Evolutionary conservation across 2,329 filamentous ascomycete genomes (phyloP), one percentile per base, ranked within the genome.

Genomic region (Verticillium zaregamsianum): DNA sequence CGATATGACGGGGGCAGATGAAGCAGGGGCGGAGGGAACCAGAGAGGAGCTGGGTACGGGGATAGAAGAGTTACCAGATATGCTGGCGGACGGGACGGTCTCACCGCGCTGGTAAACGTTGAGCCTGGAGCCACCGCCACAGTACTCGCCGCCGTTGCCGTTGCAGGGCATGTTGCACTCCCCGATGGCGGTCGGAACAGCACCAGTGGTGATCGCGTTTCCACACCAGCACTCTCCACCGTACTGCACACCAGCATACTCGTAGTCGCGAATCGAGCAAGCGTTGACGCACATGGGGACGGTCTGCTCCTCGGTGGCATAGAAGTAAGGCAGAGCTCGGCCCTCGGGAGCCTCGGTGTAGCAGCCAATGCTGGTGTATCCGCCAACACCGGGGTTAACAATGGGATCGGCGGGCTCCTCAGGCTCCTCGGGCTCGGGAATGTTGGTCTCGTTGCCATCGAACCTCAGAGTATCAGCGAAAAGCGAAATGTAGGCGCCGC

Each of bases 401-500:
- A 67, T 63, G 0, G 74, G 73, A 1, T 61, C 69, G 2, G 65
- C 58, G 1, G 67, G 66, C 1, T 66, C 65, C 3, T 61, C 59
- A 1, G 68, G 66, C 1, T 62, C 65, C n/a, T 54, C 9, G 8
- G 65, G 62, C 1, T 63, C 55, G n/a, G 65, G 59, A 3, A 59
- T 66, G 2, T 64, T 67, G 3, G 70, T 71, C 17, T 60, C 65
- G 59, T 72, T 71, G 17, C 70, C 72, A 54, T 71, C 63, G 59
- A 66, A 73, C 8, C 69, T 67, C 1, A 70, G 39, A 23, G 70
- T 65, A 59, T 78, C 74, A 4, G 77, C 78, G 59, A 82, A 85
- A 1, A 85, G 66, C 52, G 79, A 85, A 60, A 86, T 76, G 69
- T 77, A 82, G 7, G 75, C 62, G 35, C 75, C 74, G 8, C 72